Base-by-base conservation (phyloP, 2,329 filamentous ascomycete species). In the Xylariales sp. region DNA sequence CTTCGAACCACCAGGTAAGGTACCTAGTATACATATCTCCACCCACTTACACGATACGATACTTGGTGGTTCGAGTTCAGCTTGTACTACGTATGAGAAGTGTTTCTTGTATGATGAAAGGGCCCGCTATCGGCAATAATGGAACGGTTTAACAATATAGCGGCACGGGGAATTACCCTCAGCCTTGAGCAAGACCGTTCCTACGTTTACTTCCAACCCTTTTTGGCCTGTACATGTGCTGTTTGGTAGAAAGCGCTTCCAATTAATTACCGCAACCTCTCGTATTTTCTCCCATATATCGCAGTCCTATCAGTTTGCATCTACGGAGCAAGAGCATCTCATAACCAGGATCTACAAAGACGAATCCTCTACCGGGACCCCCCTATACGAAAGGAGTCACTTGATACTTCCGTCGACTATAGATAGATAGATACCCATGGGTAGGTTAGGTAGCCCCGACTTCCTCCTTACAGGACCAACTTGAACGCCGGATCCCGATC, bases 401-500 rank as follows among this genome's bases (percentile, higher is more conserved):
- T 32, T 12, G 1, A 14, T 55, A 36, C 30, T 48, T 32, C 18
- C 8, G 39, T 34, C 28, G 43, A 43, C 10, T 39, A 46, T 30
- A 34, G 50, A 9, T 23, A 41, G 5, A 50, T 18, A 18, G 6
- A 2, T 30, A 23, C 23, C 23, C 23, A 23, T 23, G 23, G 23
- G 2, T 23, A 23, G 23, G 23, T 23, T 23, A 23, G 23, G 23
- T 23, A 23, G 23, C 23, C 23, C 52, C 28, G 9, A 16, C 54
- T 56, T n/a, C 39, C 39, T 36, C 46, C 39, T 79, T 77, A 91
- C 71, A 90, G 72, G 8, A 91, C 82, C 82, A 91, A 83, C 69
- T 81, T 85, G 72, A 91, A 91, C 1, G 81, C 77, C 0, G 89
- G 89, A 69, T 91, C 87, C 30, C 89, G 81, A 72, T 91, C 90